Base-by-base conservation (phyloP, 768 basidiomycete genomes). In the Auricularia sp. region DNA sequence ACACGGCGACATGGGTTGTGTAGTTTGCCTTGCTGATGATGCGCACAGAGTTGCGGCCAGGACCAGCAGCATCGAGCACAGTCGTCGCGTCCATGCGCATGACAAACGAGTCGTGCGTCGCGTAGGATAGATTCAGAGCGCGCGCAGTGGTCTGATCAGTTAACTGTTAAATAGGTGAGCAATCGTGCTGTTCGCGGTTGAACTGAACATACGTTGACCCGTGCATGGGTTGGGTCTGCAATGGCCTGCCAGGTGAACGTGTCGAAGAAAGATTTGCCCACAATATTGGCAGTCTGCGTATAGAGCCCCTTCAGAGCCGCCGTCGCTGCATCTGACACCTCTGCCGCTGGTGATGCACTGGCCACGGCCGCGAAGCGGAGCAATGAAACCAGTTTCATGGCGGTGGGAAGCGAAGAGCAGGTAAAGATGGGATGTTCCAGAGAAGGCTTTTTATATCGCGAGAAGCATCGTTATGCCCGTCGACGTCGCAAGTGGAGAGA, bases 161-260 rank as follows among this genome's bases (percentile, higher is more conserved):
- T 5, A 59, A 24, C 47, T 51, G 21, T 51, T 8, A 18, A 6
- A 63, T 3, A 65, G 36, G 6, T 24, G 3, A 5, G n/a, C 56
- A 11, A 36, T 44, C 33, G 44, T 29, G 29, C 29, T 29, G 16
- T 39, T 54, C n/a, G 35, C 39, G 13, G 54, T 24, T 42, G 51
- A 37, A 54, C 29, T 56, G 54, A 14, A 69, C 82, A 69, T 72
- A 87, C 87, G 18, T 59, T 59, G 45, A 89, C 87, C 63, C 86
- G 78, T 35, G 87, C 87, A 67, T 86, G 77, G 6, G 87, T 88
- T 3, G 87, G 86, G 69, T 88, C 87, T 1, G 81, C 16, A 47
- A 83, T 80, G 21, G 77, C 76, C 69, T 84, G 69, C 68, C 79
- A 79, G 3, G 70, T 67, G 69, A 88, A 88, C 10, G 77, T 71